Base-by-base conservation (phyloP, 2,329 filamentous ascomycete species). In the Trichophyton benhamiae region DNA sequence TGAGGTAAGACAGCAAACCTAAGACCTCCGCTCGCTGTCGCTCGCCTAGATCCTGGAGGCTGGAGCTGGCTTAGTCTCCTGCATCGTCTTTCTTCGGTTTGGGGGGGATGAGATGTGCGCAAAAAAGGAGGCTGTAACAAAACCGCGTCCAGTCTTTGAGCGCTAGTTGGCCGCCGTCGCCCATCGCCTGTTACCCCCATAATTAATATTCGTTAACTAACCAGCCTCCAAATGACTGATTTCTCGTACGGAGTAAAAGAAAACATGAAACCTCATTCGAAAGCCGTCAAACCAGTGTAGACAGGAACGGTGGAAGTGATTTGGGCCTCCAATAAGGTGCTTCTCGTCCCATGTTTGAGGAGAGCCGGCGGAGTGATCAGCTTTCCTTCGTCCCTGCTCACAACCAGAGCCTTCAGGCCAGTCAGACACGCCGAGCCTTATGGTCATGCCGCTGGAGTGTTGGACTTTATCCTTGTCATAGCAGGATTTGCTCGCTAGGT, bases 1-100 rank as follows among this genome's bases (percentile, higher is more conserved):
- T 36, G 27, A 55, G 52, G 52, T 55, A 55, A 55, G 30, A 55
- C 52, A 55, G 52, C 52, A 55, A 55, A 55, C 52, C 27, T 55
- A 55, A 55, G 52, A 52, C 46, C 46, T 52, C 46, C 30, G 52
- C 20, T 55, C 52, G 52, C 52, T 17, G 25, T 55, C 30, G 15
- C 52, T 55, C 52, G 52, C 52, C 52, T 55, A 33, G 46, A 52
- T 52, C 20, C 46, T 52, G 46, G 27, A 55, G 52, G 52, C 52
- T 36, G 52, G 30, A 33, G 46, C 46, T 52, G 44, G 13, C 27
- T 36, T 30, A n/a, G 17, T n/a, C 13, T 36, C 25, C 13, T 36
- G 52, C 52, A 27, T 55, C 15, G 11, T 22, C 13, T 17, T 15
- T 7, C 52, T 33, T 6, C 33, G 15, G 52, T 55, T 27, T 30